Evolutionary conservation across 2,329 filamentous ascomycete species (phyloP).

Genomic region (Cladosporium sp.): DNA sequence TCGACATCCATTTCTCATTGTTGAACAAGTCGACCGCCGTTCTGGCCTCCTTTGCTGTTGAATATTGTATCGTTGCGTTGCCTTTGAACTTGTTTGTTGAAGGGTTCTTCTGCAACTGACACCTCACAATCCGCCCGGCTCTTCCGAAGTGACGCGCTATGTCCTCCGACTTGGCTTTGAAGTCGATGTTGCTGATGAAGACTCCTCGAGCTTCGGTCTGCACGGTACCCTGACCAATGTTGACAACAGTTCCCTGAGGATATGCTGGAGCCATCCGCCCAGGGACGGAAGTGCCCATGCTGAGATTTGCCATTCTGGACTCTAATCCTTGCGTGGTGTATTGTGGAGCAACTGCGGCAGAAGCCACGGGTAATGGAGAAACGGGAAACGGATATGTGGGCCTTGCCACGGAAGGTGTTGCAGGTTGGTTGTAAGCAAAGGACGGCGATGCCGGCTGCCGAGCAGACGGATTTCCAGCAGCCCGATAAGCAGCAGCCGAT

Average conservation of each 20-base stretch:
- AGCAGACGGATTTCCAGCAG: background rate
- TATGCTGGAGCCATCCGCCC: constrained; percentile 1
- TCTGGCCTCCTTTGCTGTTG: constrained; percentile 21
- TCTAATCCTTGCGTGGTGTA: constrained; percentile 2
- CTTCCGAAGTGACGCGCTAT: constrained; percentile 23
- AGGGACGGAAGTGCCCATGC: background rate
- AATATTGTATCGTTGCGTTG: constrained; percentile 25
- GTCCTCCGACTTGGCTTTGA: constrained; percentile 23
- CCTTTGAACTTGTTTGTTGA: constrained; percentile 26
- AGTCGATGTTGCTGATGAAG: constrained; percentile 27
- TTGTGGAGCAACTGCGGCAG: no score
- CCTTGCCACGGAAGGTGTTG: background rate
- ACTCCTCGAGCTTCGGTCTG: constrained; percentile 26
- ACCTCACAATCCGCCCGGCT: constrained; percentile 24
- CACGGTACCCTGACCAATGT: constrained; percentile 21
- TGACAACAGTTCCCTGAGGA: constrained; percentile 21
- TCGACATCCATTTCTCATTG: constrained; percentile 20
- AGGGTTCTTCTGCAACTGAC: constrained; percentile 18
- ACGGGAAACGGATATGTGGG: no score
- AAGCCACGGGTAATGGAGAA: no score
- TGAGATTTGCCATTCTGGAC: constrained; percentile 2
- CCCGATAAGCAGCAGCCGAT: background rate
- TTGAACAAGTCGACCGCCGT: constrained; percentile 25
- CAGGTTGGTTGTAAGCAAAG: background rate
- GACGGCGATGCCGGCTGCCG: background rate